Evolutionary conservation across 2,329 filamentous ascomycete genomes (phyloP).

Genomic region (Falciphora oryzae): DNA sequence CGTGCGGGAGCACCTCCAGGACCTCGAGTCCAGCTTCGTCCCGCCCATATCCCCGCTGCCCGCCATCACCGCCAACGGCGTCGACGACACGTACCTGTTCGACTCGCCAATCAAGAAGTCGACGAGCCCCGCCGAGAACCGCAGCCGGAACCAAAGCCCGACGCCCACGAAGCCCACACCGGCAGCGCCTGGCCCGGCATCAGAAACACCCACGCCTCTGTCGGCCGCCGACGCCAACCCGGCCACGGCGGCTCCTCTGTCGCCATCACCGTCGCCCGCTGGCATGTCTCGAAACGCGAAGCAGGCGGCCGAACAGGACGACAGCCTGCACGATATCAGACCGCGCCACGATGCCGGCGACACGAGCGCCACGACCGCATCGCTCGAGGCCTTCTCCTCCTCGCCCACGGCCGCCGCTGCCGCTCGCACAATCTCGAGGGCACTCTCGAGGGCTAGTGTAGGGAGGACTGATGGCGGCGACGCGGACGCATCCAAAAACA

Average conservation of each 20-base stretch:
- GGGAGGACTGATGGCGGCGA: conserved; percentile 16
- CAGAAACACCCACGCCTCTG: neutral
- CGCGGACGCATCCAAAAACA: conserved; percentile 1
- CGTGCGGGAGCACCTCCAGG: conserved; percentile 51
- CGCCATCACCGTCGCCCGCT: neutral
- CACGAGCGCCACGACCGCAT: conserved; percentile 35
- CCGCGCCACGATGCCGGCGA: conserved; percentile 5
- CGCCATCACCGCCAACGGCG: conserved; percentile 37
- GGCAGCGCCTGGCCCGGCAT: conserved; percentile 1
- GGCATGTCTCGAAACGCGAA: conserved; percentile 5
- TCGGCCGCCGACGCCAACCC: neutral
- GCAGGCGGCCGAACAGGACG: conserved; percentile 11
- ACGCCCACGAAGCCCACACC: conserved; percentile 13
- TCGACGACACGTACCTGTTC: conserved; percentile 57
- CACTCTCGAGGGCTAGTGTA: conserved; percentile 38
- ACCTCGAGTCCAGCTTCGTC: conserved; percentile 62
- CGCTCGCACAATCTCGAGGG: conserved; percentile 47
- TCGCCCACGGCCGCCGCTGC: conserved; percentile 52
- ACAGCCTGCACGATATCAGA: neutral
- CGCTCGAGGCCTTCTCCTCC: conserved; percentile 48
- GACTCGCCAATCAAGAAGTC: conserved; percentile 35
- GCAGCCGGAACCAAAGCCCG: too few relatives aligned
- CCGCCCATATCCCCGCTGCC: conserved; percentile 52
- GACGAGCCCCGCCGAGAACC: conserved; percentile 2
- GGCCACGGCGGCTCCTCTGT: conserved; percentile 8